Conservation (phyloP, 2,329 filamentous ascomycete genomes). For the Dothidotthia symphoricarpi region DNA sequence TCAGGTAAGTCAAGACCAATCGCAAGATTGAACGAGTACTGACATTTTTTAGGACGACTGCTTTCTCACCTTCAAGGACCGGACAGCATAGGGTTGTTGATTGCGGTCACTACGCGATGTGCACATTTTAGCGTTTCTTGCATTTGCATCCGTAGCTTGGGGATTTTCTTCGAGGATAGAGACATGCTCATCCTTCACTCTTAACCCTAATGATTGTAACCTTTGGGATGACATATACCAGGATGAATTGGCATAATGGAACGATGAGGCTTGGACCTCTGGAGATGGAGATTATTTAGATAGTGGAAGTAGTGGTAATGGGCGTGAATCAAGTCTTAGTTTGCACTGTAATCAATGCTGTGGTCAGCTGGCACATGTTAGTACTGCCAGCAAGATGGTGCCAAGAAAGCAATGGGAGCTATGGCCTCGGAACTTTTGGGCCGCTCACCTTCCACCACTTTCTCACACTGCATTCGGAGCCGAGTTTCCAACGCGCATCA, state of each 20-base stretch:
- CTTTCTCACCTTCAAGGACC: slow-evolving; percentile 66
- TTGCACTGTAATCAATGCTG: slow-evolving; percentile 2
- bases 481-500: too few species aligned
- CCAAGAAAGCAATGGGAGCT: slow-evolving; percentile 7
- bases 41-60: slow-evolving; percentile 67
- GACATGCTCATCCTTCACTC: slow-evolving; percentile 12
- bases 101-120: slow-evolving; percentile 16
- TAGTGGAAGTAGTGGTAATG: slow-evolving; percentile 8
- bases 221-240: slow-evolving; percentile 16
- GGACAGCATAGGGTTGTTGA: slow-evolving; percentile 21
- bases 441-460: slow-evolving; percentile 1
- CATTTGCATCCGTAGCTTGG: slow-evolving; percentile 25
- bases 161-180: slow-evolving; percentile 19
- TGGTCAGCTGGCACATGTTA: slow-evolving; percentile 6
- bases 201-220: slow-evolving; percentile 32
- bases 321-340: slow-evolving; percentile 3
- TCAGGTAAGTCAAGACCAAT: slow-evolving; percentile 60
- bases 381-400: slow-evolving; percentile 2
- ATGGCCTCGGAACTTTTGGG: slow-evolving; percentile 6
- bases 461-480: slow-evolving; percentile 2
- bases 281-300: slow-evolving; percentile 9
- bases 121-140: slow-evolving; percentile 25
- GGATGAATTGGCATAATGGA: slow-evolving; percentile 12
- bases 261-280: neutral
- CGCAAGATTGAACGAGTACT: slow-evolving; percentile 11